Base-by-base conservation (phyloP, 768 basidiomycete genomes). In the Termitomyces sp. region DNA sequence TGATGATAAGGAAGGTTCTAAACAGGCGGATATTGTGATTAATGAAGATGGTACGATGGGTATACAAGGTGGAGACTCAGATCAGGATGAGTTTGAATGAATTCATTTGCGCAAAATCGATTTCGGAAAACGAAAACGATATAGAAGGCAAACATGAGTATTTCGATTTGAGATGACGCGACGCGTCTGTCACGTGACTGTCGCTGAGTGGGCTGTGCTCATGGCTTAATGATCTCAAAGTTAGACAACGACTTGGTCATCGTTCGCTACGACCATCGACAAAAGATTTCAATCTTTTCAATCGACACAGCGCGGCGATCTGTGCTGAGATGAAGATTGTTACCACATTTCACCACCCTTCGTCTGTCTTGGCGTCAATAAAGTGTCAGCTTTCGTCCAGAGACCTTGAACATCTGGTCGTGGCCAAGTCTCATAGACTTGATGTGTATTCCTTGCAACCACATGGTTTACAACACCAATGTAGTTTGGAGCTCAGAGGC, bases 291-390 rank as follows among this genome's bases (percentile, higher is more conserved):
- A 45, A 13, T 12, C 22, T 28, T 38, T 33, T 49, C 9, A 14
- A 32, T 52, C 38, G 24, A 43, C 26, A 24, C 38, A 28, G 50
- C 13, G 24, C 26, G 22, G 26, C 38, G 4, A 53, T 20, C 38
- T 40, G 52, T 32, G 45, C 54, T 53, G 52, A 60, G 42, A 81
- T 81, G 79, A 82, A 80, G 69, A 67, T 91, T 59, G 78, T 92
- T 33, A 80, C 85, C 10, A 92, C 91, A 7, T 90, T 91, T 68
- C 88, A 92, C 68, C 79, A 78, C 4, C 80, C 90, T 2, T 88
- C 91, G 1, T 87, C 91, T 1, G 86, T 92, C 50, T 62, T 84
- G 9, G 77, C 76, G 61, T 92, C 90, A 30, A 66, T 87, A 26
- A 90, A 84, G 75, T 90, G 86, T 69, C 73, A 72, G 6, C 77